Percentiles rank a stretch among this genome's conserved stretches.
Evolutionary conservation across 2,329 filamentous ascomycete species (phyloP).

Genomic region (Parastagonospora avenae): DNA sequence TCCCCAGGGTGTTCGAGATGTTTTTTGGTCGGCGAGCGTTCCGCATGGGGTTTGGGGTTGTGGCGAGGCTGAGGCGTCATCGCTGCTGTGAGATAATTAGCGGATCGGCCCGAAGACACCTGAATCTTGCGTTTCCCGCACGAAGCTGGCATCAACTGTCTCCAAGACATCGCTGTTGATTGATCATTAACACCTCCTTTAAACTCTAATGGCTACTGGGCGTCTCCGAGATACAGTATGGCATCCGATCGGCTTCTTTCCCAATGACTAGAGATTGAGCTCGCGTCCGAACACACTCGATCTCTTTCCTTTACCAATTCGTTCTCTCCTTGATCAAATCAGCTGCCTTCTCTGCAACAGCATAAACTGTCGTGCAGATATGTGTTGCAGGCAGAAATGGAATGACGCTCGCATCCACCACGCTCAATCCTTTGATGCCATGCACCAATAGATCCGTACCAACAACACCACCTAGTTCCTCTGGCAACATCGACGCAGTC

Average conservation of each 20-base stretch:
- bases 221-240: too few relatives aligned
- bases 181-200: too few relatives aligned
- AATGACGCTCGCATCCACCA: constrained; percentile 30
- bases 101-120: constrained; percentile 6
- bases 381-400: constrained; percentile 21
- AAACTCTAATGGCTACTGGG: too few relatives aligned
- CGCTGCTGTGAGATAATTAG: background rate
- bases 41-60: background rate
- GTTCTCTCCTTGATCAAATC: constrained; percentile 13
- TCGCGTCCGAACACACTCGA: too few relatives aligned
- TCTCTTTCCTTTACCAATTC: background rate
- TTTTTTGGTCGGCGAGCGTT: background rate
- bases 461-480: constrained; percentile 28
- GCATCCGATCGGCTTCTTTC: too few relatives aligned
- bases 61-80: constrained; percentile 4
- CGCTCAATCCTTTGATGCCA: constrained; percentile 21
- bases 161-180: too few relatives aligned
- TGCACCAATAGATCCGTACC: constrained; percentile 22
- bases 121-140: background rate
- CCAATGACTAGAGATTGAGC: too few relatives aligned
- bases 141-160: background rate
- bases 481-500: constrained; percentile 25
- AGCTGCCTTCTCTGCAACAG: constrained; percentile 26
- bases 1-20: background rate
- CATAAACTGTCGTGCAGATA: constrained; percentile 29